Evolutionary conservation across 768 basidiomycete genomes (phyloP), one percentile per base, ranked within the genome.

Genomic region (Scleroderma citrinum): DNA sequence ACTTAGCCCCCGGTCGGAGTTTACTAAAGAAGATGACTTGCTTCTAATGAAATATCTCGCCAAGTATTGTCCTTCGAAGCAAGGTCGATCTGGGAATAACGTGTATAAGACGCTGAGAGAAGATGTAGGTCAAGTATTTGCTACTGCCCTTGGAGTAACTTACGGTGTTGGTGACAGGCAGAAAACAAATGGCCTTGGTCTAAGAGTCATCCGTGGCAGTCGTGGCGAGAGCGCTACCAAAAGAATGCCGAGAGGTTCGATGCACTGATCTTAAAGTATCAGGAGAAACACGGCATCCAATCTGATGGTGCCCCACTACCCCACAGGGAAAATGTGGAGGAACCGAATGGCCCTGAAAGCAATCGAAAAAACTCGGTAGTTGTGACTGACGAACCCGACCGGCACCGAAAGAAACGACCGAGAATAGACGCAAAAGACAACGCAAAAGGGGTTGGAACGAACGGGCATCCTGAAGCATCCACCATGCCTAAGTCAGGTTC

Each of bases 141-240:
- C n/a, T 17, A 29, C 37, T 14, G 16, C n/a, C 47, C 40, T 36
- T 40, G 44, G 44, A 32, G 32, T 45, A 21, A 46, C 24, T 11
- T 44, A 35, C 50, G 42, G 36, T 44, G 20, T 20, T 29, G 26
- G 17, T 13, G 44, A n/a, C 51, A 81, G 78, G 61, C 51, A 20
- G 50, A 67, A 0, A 55, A 57, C 0, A 63, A 59, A 51, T 83
- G 81, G 79, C 63, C 69, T 11, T 85, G 81, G 78, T 63, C 73
- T n/a, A 52, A 43, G 16, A 64, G 60, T 6, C 84, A 83, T 59
- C 3, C 80, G 3, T 78, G 72, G 77, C 70, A 71, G n/a, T 81
- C 81, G 4, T 85, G 84, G 84, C 75, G 80, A 20, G 74, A 79
- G 40, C 71, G 75, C n/a, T 85, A 85, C 54, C 67, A 59, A 51